phyloP scores from a whole-genome alignment of 192 early-diverging fungal genomes.

The Rhizoclosmatium sp. region DNA sequence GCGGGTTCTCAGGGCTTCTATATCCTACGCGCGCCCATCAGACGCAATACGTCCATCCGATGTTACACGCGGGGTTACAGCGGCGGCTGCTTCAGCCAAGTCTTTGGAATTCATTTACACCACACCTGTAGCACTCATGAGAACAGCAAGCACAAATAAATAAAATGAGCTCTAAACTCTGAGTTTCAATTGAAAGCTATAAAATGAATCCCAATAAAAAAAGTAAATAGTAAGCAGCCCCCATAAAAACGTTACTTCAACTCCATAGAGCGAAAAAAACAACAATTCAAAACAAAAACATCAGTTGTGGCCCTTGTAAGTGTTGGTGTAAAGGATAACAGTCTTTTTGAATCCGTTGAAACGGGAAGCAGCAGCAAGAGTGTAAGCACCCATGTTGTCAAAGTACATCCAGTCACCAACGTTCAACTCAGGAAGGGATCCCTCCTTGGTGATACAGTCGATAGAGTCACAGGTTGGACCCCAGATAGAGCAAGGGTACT shows the following conservation, averaged over 20 bases:
- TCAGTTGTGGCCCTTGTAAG: slow-evolving; percentile 46
- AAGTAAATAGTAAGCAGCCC: background rate
- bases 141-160: too few relatives aligned
- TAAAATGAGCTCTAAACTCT: too few relatives aligned
- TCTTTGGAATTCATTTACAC: too few relatives aligned
- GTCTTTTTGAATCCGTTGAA: slow-evolving; percentile 82
- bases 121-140: too few relatives aligned
- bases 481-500: slow-evolving; percentile 78
- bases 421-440: slow-evolving; percentile 79
- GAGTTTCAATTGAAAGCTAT: too few relatives aligned
- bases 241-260: background rate
- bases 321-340: slow-evolving; percentile 87
- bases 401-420: slow-evolving; percentile 97
- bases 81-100: too few relatives aligned
- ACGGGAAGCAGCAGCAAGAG: slow-evolving; percentile 77
- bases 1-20: too few relatives aligned
- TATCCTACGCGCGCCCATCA: too few relatives aligned
- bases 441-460: slow-evolving; percentile 82
- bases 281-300: background rate
- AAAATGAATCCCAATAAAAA: background rate
- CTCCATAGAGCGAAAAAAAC: too few relatives aligned
- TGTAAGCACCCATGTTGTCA: slow-evolving; percentile 98
- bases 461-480: slow-evolving; percentile 99
- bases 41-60: too few relatives aligned
- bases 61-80: too few relatives aligned